Evolutionary conservation across 2,329 filamentous ascomycete species (phyloP).

Genomic region (Dactylellina drechsleri): DNA sequence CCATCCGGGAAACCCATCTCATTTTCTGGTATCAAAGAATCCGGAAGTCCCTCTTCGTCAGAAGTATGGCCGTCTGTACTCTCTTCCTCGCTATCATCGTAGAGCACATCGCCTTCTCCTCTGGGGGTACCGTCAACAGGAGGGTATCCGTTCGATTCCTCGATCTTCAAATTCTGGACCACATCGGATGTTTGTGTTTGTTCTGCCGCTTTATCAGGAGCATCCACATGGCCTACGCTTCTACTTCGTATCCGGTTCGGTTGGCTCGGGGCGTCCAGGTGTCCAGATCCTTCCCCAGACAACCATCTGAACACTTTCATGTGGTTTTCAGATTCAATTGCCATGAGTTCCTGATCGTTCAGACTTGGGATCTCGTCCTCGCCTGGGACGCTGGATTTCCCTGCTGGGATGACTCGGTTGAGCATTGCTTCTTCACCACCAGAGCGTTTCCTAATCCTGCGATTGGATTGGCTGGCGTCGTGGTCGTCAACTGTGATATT

Average conservation of each 20-base stretch:
- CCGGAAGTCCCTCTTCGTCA: conserved; percentile 49
- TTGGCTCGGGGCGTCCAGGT: conserved; percentile 32
- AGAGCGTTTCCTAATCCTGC: conserved; percentile 27
- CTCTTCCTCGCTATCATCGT: conserved; percentile 49
- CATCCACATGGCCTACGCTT: conserved; percentile 36
- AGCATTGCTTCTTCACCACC: conserved; percentile 33
- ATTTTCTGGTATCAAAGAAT: conserved; percentile 44
- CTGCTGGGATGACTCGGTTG: conserved; percentile 43
- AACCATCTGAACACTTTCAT: conserved; percentile 52
- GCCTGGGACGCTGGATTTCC: conserved; percentile 8
- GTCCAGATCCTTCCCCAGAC: conserved; percentile 47
- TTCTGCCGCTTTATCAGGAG: background rate
- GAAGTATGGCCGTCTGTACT: conserved; percentile 47
- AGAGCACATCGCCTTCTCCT: conserved; percentile 50
- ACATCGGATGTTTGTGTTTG: background rate
- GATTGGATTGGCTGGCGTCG: conserved; percentile 38
- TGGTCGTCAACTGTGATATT: conserved; percentile 53
- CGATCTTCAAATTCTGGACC: conserved; percentile 23
- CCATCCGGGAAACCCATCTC: conserved; percentile 43
- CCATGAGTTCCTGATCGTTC: conserved; percentile 43
- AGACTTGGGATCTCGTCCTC: conserved; percentile 52
- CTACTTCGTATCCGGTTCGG: conserved; percentile 33
- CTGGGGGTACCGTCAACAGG: conserved; percentile 47
- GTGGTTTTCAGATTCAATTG: conserved; percentile 50
- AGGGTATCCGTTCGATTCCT: conserved; percentile 25